Percentiles rank a stretch among this genome's conserved stretches.
Conservation (phyloP, 2,329 filamentous ascomycete species). For the Cladosporium oxysporum region DNA sequence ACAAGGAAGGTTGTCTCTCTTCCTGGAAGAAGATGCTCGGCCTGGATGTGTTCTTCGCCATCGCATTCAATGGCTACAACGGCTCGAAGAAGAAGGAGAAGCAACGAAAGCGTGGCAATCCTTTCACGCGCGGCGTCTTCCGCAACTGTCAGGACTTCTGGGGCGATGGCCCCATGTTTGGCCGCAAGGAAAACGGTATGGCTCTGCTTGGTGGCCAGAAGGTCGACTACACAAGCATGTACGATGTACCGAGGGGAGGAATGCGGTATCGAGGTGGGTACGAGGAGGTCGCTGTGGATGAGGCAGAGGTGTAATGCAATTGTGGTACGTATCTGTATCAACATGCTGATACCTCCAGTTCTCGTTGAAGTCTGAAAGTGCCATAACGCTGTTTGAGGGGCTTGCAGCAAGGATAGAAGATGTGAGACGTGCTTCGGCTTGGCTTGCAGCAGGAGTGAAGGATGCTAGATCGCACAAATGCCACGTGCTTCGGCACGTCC, state of each 20-base stretch:
- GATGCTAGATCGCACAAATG: background rate
- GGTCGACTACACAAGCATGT: slow-evolving; percentile 87
- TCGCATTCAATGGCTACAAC: slow-evolving; percentile 73
- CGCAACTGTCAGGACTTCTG: slow-evolving; percentile 96
- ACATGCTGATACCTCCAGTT: background rate
- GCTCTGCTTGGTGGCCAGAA: slow-evolving; percentile 75
- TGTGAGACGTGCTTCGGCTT: background rate
- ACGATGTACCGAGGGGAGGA: slow-evolving; percentile 73
- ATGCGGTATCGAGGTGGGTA: slow-evolving; percentile 63
- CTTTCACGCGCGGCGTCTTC: slow-evolving; percentile 80
- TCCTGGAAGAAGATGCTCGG: slow-evolving; percentile 85
- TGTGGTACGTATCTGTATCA: background rate
- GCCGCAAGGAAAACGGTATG: slow-evolving; percentile 70
- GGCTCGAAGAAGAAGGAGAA: slow-evolving; percentile 47
- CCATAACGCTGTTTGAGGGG: background rate
- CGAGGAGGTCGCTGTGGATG: slow-evolving; percentile 62
- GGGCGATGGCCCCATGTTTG: slow-evolving; percentile 83
- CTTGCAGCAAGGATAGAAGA: background rate
- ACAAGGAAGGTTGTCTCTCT: slow-evolving; percentile 67
- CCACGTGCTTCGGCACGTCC: background rate
- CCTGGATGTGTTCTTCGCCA: slow-evolving; percentile 90
- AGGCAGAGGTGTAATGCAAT: slow-evolving; percentile 36
- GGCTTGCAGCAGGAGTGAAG: background rate
- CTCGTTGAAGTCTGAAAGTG: background rate
- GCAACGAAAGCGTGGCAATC: slow-evolving; percentile 61